phyloP scores from a whole-genome alignment of 768 basidiomycete genomes.

The Boletus rubroflammeus region DNA sequence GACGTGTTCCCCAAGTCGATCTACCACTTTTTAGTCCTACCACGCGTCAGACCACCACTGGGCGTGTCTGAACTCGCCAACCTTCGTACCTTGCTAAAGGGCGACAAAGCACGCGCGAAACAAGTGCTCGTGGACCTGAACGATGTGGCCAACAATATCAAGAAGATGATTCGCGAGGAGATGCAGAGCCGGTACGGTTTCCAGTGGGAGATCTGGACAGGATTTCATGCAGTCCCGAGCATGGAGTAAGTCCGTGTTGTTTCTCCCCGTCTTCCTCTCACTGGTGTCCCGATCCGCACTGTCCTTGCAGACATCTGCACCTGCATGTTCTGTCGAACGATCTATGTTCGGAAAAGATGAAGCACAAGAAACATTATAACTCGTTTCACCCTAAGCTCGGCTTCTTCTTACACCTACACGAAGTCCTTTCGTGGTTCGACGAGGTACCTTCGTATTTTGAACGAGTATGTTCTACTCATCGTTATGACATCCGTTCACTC shows the following conservation, averaged over 20 bases:
- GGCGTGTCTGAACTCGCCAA: conserved; percentile 43
- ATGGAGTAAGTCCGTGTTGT: conserved; percentile 61
- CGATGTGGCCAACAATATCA: conserved; percentile 53
- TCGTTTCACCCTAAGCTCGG: conserved; percentile 83
- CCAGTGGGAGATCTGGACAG: conserved; percentile 73
- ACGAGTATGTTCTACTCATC: conserved; percentile 37
- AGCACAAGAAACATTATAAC: conserved; percentile 89
- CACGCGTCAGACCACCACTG: conserved; percentile 41
- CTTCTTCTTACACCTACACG: conserved; percentile 75
- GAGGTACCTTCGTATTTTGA: conserved; percentile 53
- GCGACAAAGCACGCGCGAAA: conserved; percentile 52
- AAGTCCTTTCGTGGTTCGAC: conserved; percentile 82
- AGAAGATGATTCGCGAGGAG: conserved; percentile 67
- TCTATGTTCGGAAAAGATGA: conserved; percentile 63
- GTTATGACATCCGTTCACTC: neutral
- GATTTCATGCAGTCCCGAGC: conserved; percentile 84
- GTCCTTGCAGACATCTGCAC: conserved; percentile 62
- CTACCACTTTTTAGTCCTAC: conserved; percentile 88
- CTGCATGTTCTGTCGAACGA: conserved; percentile 85
- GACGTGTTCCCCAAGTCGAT: conserved; percentile 80
- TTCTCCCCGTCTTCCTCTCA: neutral
- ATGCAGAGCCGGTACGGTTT: conserved; percentile 75
- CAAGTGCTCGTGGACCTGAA: conserved; percentile 49
- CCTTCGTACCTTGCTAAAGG: conserved; percentile 53
- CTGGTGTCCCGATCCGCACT: neutral